phyloP scores from a whole-genome alignment of 2,329 filamentous ascomycete genomes.

The Ilyonectria sp. region DNA sequence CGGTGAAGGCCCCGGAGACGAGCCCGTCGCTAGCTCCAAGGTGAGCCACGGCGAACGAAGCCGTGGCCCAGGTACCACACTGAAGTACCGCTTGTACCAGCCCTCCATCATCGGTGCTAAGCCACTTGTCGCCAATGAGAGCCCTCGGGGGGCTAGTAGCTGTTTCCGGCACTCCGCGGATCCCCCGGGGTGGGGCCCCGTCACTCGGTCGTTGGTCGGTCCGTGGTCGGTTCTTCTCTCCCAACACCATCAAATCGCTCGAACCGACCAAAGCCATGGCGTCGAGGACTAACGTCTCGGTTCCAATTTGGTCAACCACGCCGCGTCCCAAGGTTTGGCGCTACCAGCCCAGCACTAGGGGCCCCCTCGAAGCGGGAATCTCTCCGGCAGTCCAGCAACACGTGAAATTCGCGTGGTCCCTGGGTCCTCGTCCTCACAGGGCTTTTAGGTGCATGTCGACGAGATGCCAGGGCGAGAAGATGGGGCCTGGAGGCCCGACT shows the following conservation, averaged over 20 bases:
- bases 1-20: constrained; percentile 18
- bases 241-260: not conserved
- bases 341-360: constrained; percentile 16
- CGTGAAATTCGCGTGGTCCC: constrained; percentile 28
- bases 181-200: constrained; percentile 18
- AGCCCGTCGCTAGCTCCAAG: constrained; percentile 10
- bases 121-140: constrained; percentile 20
- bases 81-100: constrained; percentile 26
- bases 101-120: constrained; percentile 12
- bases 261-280: not conserved
- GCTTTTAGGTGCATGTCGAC: constrained; percentile 5
- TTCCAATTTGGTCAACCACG: constrained; percentile 2
- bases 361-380: constrained; percentile 19
- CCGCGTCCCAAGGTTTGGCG: constrained; percentile 18
- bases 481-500: not conserved
- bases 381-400: constrained; percentile 18
- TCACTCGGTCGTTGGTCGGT: constrained; percentile 28
- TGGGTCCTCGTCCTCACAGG: constrained; percentile 7
- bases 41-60: constrained; percentile 8
- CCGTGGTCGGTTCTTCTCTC: constrained; percentile 20
- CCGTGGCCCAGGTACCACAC: constrained; percentile 15
- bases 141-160: constrained; percentile 6
- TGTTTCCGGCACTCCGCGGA: constrained; percentile 24
- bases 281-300: constrained; percentile 23
- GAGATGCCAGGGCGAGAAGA: constrained; percentile 6